Base-by-base conservation (phyloP, 768 basidiomycete genomes). In the Boletus rufocinnamomeus region DNA sequence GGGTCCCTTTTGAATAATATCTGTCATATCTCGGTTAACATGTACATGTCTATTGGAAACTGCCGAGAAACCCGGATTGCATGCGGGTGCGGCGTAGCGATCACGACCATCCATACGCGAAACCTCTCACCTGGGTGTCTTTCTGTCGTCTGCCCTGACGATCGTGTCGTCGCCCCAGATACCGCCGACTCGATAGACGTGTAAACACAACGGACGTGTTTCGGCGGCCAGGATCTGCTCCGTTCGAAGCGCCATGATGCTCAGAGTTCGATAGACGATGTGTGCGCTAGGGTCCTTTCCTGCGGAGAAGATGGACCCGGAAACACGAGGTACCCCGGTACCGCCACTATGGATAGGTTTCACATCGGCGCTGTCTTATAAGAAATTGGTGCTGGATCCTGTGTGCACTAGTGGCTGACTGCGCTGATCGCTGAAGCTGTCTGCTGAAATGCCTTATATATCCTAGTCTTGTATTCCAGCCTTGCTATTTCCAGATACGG, bases 141-240 rank as follows among this genome's bases (percentile, higher is more conserved):
- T 57, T 37, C 54, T 56, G 46, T 73, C 71, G 46, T 73, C 71
- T 6, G 49, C 69, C 46, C 56, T 65, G 59, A 73, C 44, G 49
- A 73, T 55, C 56, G 58, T 72, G 54, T 71, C 67, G 25, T 74
- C 68, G 21, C 66, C 52, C 59, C 70, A 69, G 16, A 73, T 53
- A 19, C 69, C 57, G 0, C 73, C 73, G 11, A 62, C 52, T 1
- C 69, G 65, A 52, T 73, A 73, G 50, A 73, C 57, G 40, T 73
- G 72, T 14, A 73, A 52, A 49, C 60, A 64, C 55, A 64, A 25
- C 6, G 67, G 58, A 27, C 14, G 49, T 9, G 54, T 27, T 19
- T 58, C 56, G 23, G 25, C 37, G 16, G 38, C 44, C 19, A 17
- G 21, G 27, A 57, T 50, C 32, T 4, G 49, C 50, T 23, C 52